A percentile compares a stretch with the other conserved stretches of the same genome.
Conservation (phyloP, 2,329 filamentous ascomycete genomes). For the Verticillium nonalfalfae region DNA sequence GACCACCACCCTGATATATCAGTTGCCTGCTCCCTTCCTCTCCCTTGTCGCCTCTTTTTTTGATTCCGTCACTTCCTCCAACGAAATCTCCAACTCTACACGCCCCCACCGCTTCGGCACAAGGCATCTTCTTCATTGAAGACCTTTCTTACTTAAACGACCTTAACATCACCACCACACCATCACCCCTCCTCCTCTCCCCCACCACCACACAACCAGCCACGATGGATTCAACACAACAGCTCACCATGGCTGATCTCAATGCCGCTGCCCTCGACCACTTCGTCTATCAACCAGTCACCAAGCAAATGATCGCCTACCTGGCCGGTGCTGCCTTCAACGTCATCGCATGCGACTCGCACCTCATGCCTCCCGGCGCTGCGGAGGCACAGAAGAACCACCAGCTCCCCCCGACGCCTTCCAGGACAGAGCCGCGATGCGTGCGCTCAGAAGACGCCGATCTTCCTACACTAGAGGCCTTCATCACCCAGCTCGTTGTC, state of each 20-base stretch:
- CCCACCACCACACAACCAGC: slow-evolving; percentile 12
- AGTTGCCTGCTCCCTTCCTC: slow-evolving; percentile 6
- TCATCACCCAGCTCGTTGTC: slow-evolving; percentile 86
- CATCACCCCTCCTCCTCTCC: slow-evolving; percentile 10
- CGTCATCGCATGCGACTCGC: slow-evolving; percentile 73
- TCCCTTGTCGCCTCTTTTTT: not conserved
- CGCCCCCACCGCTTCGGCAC: slow-evolving; percentile 1
- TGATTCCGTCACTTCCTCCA: slow-evolving; percentile 5
- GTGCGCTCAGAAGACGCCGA: slow-evolving; percentile 40
- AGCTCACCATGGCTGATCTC: slow-evolving; percentile 45
- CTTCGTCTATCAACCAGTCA: slow-evolving; percentile 73
- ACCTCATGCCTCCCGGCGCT: slow-evolving; percentile 40
- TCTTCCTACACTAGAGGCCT: slow-evolving; percentile 78
- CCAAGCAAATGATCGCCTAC: slow-evolving; percentile 69
- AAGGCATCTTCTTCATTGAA: slow-evolving; percentile 19
- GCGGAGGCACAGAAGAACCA: slow-evolving; percentile 26
- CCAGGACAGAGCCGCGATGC: slow-evolving; percentile 37
- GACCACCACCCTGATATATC: slow-evolving; percentile 16
- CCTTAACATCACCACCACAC: slow-evolving; percentile 10
- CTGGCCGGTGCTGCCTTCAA: slow-evolving; percentile 67
- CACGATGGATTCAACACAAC: slow-evolving; percentile 38
- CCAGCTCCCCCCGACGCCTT: slow-evolving; percentile 40
- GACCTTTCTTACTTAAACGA: slow-evolving; percentile 22
- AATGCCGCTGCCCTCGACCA: slow-evolving; percentile 73
- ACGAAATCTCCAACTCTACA: slow-evolving; percentile 6